Conservation (phyloP, 768 basidiomycete genomes). For the Pulveroboletus frians region DNA sequence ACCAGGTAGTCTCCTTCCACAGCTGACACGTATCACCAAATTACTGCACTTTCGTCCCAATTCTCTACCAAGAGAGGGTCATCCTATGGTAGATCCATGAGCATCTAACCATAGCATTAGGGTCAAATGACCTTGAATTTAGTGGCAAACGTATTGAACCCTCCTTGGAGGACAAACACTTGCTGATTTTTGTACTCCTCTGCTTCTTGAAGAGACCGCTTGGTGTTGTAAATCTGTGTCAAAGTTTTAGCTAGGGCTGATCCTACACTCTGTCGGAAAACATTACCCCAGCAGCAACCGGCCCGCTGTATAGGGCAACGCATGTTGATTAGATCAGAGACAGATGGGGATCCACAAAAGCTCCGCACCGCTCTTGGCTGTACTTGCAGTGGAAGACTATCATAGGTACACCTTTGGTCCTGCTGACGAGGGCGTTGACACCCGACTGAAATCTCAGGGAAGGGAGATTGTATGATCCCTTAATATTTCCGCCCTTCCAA, state of each 20-base stretch:
- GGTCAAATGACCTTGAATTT: conserved; percentile 51
- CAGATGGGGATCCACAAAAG: neutral
- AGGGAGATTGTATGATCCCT: conserved; percentile 55
- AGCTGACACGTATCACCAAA: conserved; percentile 43
- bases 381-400: conserved; percentile 77
- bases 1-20: neutral
- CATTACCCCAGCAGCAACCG: conserved; percentile 66
- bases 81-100: conserved; percentile 35
- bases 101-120: neutral
- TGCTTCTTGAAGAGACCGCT: conserved; percentile 40
- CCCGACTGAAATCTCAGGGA: conserved; percentile 52
- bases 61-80: conserved; percentile 71
- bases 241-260: conserved; percentile 1
- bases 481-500: conserved; percentile 74
- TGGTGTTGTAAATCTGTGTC: conserved; percentile 62
- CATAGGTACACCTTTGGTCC: conserved; percentile 55
- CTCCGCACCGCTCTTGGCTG: conserved; percentile 67
- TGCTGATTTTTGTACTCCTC: conserved; percentile 46
- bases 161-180: conserved; percentile 63
- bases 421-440: conserved; percentile 54
- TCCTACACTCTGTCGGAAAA: neutral
- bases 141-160: conserved; percentile 67
- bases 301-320: conserved; percentile 47
- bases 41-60: conserved; percentile 51
- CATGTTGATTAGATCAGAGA: conserved; percentile 6